A percentile compares a stretch with the other conserved stretches of the same genome.
phyloP scores from a whole-genome alignment of 805 yeast genomes.

The Yarrowia phangngaensis region DNA sequence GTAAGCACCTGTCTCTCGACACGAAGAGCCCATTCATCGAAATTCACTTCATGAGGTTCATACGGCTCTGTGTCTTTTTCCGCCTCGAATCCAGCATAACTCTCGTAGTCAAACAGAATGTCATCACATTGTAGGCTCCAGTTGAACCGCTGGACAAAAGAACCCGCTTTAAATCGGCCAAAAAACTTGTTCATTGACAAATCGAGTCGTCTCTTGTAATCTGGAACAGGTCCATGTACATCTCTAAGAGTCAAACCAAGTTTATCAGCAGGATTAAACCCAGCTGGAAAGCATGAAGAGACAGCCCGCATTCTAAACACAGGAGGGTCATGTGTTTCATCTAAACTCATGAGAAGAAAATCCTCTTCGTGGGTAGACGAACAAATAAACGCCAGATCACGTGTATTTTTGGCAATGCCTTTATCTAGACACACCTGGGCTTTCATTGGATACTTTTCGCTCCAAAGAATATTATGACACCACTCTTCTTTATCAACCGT shows the following conservation, averaged over 20 bases:
- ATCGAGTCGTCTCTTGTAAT: slow-evolving; percentile 59
- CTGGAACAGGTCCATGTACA: slow-evolving; percentile 67
- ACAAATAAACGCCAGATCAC: slow-evolving; percentile 18
- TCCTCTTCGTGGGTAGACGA: slow-evolving; percentile 51
- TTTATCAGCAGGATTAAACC: slow-evolving; percentile 59
- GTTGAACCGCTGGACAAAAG: slow-evolving; percentile 68
- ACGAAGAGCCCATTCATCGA: slow-evolving; percentile 43
- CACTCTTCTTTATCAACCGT: slow-evolving; percentile 33
- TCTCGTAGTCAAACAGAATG: slow-evolving; percentile 32
- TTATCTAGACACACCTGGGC: background rate
- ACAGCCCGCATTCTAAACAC: slow-evolving; percentile 52
- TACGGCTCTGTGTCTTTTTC: slow-evolving; percentile 50
- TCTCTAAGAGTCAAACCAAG: slow-evolving; percentile 59
- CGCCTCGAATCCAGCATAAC: slow-evolving; percentile 67
- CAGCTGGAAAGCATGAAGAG: slow-evolving; percentile 64
- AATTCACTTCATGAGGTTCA: slow-evolving; percentile 53
- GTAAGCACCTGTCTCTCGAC: slow-evolving; percentile 71
- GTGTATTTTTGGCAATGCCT: slow-evolving; percentile 1
- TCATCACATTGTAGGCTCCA: slow-evolving; percentile 58
- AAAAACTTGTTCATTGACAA: slow-evolving; percentile 74
- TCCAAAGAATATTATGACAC: slow-evolving; percentile 43
- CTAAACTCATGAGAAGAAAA: slow-evolving; percentile 52
- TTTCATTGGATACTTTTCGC: slow-evolving; percentile 31
- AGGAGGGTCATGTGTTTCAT: slow-evolving; percentile 45
- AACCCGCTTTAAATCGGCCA: slow-evolving; percentile 54